These are phyloP conservation scores for Fagopyrum homotropicum DNA, from an alignment of 148 eudicot species.

Conservation along the genomic window DNA sequence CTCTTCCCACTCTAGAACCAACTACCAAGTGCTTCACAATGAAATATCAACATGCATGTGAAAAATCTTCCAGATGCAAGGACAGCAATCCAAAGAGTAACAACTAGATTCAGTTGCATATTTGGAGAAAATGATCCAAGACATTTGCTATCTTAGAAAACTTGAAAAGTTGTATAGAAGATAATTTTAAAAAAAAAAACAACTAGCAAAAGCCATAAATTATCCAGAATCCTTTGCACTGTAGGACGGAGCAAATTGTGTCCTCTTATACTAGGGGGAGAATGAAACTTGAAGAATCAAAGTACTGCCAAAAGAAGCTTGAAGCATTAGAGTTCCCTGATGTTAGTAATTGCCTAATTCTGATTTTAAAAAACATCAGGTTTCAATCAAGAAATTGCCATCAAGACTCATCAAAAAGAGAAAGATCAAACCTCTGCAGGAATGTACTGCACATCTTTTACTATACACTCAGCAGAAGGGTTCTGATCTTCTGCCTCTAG, in stretches of 20 bases:
- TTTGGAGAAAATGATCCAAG: neutral
- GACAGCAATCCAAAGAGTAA: neutral
- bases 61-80: neutral
- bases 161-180: neutral
- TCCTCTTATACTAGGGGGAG: neutral
- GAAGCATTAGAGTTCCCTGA: neutral
- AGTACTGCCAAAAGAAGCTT: neutral
- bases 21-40: neutral
- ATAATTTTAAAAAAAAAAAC: neutral
- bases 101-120: neutral
- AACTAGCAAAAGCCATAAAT: neutral
- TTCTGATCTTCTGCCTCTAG: slow-evolving; percentile 66
- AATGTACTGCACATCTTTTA: slow-evolving; percentile 85
- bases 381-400: slow-evolving; percentile 1
- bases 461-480: slow-evolving; percentile 54
- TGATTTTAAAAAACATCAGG: neutral
- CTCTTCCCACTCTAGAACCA: neutral
- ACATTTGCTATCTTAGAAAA: neutral
- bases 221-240: slow-evolving; percentile 2
- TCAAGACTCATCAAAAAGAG: slow-evolving; percentile 14
- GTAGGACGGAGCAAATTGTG: slow-evolving; percentile 3
- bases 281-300: slow-evolving; percentile 6
- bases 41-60: neutral
- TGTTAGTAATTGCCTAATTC: neutral
- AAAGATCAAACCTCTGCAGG: slow-evolving; percentile 70